Base-by-base conservation (phyloP, 2,329 filamentous ascomycete genomes). In the Tolypocladium endophyticum region DNA sequence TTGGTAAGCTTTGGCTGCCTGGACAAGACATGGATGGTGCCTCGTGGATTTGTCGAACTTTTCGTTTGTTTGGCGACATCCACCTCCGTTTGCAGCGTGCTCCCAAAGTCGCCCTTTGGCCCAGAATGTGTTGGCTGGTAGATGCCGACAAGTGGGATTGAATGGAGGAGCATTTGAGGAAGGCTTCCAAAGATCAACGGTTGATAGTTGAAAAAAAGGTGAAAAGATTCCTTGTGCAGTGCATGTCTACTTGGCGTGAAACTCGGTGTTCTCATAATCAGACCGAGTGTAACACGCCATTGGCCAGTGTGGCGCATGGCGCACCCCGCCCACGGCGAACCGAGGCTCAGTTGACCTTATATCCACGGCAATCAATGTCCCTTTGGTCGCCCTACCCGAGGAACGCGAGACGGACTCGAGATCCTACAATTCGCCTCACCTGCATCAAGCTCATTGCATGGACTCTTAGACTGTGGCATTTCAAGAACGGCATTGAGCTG, bases 201-300 rank as follows among this genome's bases (percentile, higher is more conserved):
- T 41, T 14, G 35, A 41, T 20, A 18, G 38, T 41, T 18, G 16
- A 18, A 38, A 43, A 43, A n/a, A 4, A n/a, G 18, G n/a, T n/a
- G 39, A n/a, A 8, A 43, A 43, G 9, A 1, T n/a, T 8, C 8
- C 6, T 4, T 33, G 30, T 9, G 50, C 30, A 0, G 18, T 30
- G n/a, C 7, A 33, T 4, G 18, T 20, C 12, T 33, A 52, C 28
- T n/a, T n/a, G 25, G 18, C 8, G 28, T 35, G 6, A 20, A 53
- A 53, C 16, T 28, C 25, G 23, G 45, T 16, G 14, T 3, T 28
- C 45, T 50, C 25, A 50, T 30, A 5, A 4, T 3, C 2, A 52
- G 47, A 33, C 47, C 28, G 28, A 28, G 60, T 61, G 61, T 64
- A 63, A 66, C 62, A 64, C 58, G 63, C 62, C 38, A 64, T 65